Conservation (phyloP, 257 asterid species). For the Gynochthodes officinalis region DNA sequence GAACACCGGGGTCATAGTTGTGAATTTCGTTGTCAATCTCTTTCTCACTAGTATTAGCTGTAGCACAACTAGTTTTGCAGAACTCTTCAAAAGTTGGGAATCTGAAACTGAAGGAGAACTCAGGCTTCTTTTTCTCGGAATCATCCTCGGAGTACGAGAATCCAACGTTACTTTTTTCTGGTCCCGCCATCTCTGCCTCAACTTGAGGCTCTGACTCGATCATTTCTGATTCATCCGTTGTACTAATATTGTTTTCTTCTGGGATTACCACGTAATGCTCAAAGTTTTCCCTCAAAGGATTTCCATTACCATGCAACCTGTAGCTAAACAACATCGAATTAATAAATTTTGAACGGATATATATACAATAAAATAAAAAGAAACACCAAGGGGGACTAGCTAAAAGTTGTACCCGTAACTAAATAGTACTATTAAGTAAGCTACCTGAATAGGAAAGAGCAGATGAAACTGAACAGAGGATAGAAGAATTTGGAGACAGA, state of each 20-base stretch:
- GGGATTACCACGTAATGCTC: constrained; percentile 11
- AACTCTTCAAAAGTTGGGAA: constrained; percentile 72
- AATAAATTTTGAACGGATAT: background rate
- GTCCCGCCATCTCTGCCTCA: constrained; percentile 24
- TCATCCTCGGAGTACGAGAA: constrained; percentile 21
- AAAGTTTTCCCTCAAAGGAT: constrained; percentile 10
- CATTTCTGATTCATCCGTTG: background rate
- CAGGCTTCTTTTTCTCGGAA: constrained; percentile 32
- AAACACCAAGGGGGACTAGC: background rate
- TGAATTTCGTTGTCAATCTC: constrained; percentile 19
- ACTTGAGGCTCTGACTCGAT: constrained; percentile 22
- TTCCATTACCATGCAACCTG: constrained; percentile 34
- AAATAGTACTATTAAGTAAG: too few species aligned
- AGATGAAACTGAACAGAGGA: constrained; percentile 40
- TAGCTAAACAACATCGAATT: background rate
- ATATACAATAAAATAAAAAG: background rate
- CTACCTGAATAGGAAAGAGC: constrained; percentile 51
- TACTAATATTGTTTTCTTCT: constrained; percentile 3
- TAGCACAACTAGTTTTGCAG: constrained; percentile 11
- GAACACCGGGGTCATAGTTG: constrained; percentile 29
- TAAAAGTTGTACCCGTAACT: too few species aligned
- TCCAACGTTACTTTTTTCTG: constrained; percentile 22
- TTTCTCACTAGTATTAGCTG: background rate
- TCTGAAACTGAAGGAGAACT: constrained; percentile 45
- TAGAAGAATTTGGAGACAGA: constrained; percentile 40